Evolutionary conservation across 345 rosid genomes (phyloP), one percentile per base, ranked within the genome.

Genomic region (Eucalyptus brandiana): DNA sequence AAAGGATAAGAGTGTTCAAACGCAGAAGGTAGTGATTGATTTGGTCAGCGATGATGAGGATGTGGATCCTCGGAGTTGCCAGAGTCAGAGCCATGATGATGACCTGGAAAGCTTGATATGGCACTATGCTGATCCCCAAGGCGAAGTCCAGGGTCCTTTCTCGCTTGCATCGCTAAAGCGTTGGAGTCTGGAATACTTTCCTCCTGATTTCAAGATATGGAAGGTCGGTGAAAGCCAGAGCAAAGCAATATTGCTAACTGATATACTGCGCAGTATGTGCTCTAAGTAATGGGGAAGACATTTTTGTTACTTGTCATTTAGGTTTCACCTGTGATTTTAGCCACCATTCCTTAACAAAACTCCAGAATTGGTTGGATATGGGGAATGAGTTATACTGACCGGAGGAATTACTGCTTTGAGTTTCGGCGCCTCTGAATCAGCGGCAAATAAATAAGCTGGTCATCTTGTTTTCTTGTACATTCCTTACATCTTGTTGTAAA

Each of bases 111-210:
- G 92, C 87, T 26, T 49, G 56, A 90, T 92, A 42, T 97, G 99
- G 98, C 87, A 91, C 89, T 97, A 96, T 89, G 32, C 56, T 87
- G 98, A 97, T 92, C 99, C 98, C 24, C 93, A 87, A 32, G 98
- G 99, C 44, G 30, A 21, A 37, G 42, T 88, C 58, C 98, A 92
- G 19, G 97, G 98, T 76, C 98, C 98, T n/a, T 96, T 96, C 93
- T 90, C 97, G 4, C 90, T 96, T n/a, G 40, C 37, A 23, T 87
- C 90, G 13, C 95, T 96, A 62, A 96, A 96, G 91, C 90, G 34
- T 11, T 97, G 98, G 98, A 80, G 87, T 12, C 91, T 60, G 5
- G 90, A 89, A 9, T 94, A 93, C 90, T 96, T 97, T 90, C 91
- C 91, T 49, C 60, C 90, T 6, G 91, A 87, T 91, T 97, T 97